Evolutionary conservation across 768 basidiomycete genomes (phyloP), one percentile per base, ranked within the genome.

Genomic region (Amanita pseudoporphyria): DNA sequence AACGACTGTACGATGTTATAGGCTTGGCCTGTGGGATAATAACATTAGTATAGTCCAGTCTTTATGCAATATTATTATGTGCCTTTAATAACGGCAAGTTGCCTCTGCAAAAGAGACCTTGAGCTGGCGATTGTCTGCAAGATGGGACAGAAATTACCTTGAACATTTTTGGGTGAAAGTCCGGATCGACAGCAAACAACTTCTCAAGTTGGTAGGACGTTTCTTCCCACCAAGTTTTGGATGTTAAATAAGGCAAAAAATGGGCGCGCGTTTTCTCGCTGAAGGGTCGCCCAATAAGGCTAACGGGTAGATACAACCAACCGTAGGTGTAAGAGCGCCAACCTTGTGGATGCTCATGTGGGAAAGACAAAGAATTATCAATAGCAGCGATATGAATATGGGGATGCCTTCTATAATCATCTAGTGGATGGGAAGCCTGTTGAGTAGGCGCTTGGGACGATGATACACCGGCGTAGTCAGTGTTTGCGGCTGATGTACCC

Each of bases 321-420:
- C 88, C 89, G 56, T 90, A 94, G 1, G 89, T 87, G 59, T 84
- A 93, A 10, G 82, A 82, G 33, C 81, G 74, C 77, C 76, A 78
- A 3, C 76, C 90, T 52, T 80, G 77, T 0, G 92, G 92, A 57
- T 94, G 90, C 58, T 91, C 84, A 55, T 93, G 88, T 21, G 92
- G 92, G 59, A 92, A 95, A 2, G 88, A 87, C 32, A 95, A 76
- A 0, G 88, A 92, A 63, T 94, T 94, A 60, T 94, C 92, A 53
- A 95, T 95, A 9, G 91, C 91, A 39, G 91, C 90, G 50, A 93
- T 87, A 60, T 92, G 90, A 37, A 93, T 81, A 60, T 93, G 90
- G 1, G 89, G 87, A 53, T 73, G 74, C 45, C 77, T 74, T 37
- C 71, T 77, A 58, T 81, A 85, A 10, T 62, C 56, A 33, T 63